Evolutionary conservation across 495 filamentous ascomycete genomes (phyloP).

Genomic region (Penicillium desertorum): DNA sequence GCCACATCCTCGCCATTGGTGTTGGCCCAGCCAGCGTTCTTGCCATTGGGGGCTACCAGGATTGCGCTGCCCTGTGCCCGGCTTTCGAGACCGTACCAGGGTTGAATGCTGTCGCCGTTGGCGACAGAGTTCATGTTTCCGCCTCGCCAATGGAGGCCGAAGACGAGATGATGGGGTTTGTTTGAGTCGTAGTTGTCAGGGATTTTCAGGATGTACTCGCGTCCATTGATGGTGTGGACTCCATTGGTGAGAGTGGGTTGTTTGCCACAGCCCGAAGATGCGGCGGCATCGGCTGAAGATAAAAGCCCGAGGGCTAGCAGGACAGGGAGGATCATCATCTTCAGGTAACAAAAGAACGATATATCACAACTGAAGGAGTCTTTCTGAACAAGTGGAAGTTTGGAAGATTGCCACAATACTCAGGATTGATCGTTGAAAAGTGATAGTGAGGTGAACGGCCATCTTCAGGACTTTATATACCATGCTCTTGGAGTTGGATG

Average conservation of each 20-base stretch:
- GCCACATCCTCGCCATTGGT: constrained; percentile 41
- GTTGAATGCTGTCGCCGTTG: constrained; percentile 24
- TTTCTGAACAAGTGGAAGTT: neutral
- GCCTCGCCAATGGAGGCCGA: constrained; percentile 41
- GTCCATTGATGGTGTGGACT: constrained; percentile 28
- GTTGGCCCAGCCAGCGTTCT: constrained; percentile 48
- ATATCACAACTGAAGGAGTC: neutral
- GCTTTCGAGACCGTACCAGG: constrained; percentile 41
- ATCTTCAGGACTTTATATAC: neutral
- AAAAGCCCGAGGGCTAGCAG: constrained; percentile 12
- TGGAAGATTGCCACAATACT: neutral
- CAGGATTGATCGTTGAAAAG: neutral
- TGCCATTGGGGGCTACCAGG: constrained; percentile 43
- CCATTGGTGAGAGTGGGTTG: constrained; percentile 32
- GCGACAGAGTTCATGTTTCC: constrained; percentile 39
- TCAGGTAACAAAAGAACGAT: neutral
- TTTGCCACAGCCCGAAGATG: constrained; percentile 44
- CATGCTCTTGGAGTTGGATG: neutral
- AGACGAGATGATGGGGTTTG: constrained; percentile 41
- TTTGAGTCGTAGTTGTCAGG: constrained; percentile 43
- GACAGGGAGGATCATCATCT: constrained; percentile 15
- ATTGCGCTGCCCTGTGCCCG: constrained; percentile 41
- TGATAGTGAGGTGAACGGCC: neutral
- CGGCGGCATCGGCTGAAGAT: constrained; percentile 10
- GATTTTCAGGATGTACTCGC: constrained; percentile 37